Evolutionary conservation across 2,329 filamentous ascomycete species (phyloP), one percentile per base, ranked within the genome.

Genomic region (Aspergillus floridensis): DNA sequence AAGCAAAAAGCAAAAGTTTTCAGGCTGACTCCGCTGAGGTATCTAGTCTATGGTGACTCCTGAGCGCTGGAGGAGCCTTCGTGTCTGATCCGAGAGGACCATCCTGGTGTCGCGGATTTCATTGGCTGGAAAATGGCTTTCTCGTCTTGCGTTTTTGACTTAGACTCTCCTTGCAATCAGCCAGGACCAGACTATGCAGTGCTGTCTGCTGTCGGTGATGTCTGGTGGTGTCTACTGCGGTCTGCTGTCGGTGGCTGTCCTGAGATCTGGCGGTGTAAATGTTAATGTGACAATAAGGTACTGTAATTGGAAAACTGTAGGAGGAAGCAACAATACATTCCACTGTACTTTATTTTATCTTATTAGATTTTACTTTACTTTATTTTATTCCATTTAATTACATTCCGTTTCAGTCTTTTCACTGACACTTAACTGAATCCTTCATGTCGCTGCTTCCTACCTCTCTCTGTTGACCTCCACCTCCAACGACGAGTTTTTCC

Each of bases 181-280:
- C 38, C 38, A 44, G 38, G n/a, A 44, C 38, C 38, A 44, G 38
- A 44, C 38, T n/a, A 44, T 44, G 38, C 38, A 8, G 38, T n/a
- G 38, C 38, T 6, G 44, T 55, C 35, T 35, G 32, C 4, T 21
- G 21, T 21, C 2, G 21, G 21, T 21, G 21, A 2, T 35, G 32
- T 59, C 63, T 29, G 26, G 7, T 8, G 26, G 26, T 29, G 26
- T 29, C 26, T 29, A 29, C 26, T 29, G 26, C 26, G 26, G 7
- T 29, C 26, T 49, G 51, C 55, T 57, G 54, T 53, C 48, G 16
- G 54, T 59, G 56, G 62, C 63, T 60, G 59, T 51, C 59, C 63
- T 59, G 61, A 63, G 60, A 62, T 67, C 64, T 67, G 58, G 65
- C 65, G 65, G 65, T 67, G 65, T 66, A 67, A 66, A 61, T 47